A percentile compares a stretch with the other conserved stretches of the same genome.
phyloP scores from a whole-genome alignment of 2,329 filamentous ascomycete genomes.

The Penicillium sp. region DNA sequence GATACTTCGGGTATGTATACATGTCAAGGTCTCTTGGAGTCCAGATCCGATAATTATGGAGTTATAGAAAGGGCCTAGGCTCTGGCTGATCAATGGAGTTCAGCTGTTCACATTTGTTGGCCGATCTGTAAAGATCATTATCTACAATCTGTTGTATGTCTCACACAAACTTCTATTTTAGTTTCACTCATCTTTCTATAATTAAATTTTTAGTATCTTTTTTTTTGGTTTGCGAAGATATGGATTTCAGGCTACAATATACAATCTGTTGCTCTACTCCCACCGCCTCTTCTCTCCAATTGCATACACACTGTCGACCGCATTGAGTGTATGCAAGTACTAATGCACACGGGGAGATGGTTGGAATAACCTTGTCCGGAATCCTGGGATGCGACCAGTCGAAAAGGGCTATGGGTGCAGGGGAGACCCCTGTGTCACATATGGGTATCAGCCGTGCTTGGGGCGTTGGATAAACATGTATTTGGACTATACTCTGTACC shows the following conservation, averaged over 20 bases:
- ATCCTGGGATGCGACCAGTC: conserved; percentile 9
- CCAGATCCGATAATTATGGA: not conserved
- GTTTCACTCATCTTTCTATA: not conserved
- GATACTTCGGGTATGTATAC: conserved; percentile 1
- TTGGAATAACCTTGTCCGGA: conserved; percentile 17
- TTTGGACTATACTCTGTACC: not conserved
- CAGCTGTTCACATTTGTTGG: not conserved
- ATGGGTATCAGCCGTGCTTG: not conserved
- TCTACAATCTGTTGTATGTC: not conserved
- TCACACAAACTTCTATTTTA: not conserved
- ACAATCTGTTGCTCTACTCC: not conserved
- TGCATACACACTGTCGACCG: not conserved
- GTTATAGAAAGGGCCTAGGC: conserved; percentile 3
- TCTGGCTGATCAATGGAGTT: not conserved
- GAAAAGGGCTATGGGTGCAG: conserved; percentile 13
- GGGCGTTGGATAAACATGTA: not conserved
- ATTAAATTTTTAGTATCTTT: not conserved
- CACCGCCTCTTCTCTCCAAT: conserved; percentile 15
- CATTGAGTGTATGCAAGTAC: not conserved
- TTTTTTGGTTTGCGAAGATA: not conserved
- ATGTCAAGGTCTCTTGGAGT: conserved; percentile 1
- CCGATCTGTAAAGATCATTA: not conserved
- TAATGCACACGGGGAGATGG: not conserved
- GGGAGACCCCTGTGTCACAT: conserved; percentile 9
- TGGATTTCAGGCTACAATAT: not conserved